These are phyloP conservation scores for Daedaleopsis sinensis DNA, from an alignment of 768 basidiomycete genomes.

Conservation along the genomic window DNA sequence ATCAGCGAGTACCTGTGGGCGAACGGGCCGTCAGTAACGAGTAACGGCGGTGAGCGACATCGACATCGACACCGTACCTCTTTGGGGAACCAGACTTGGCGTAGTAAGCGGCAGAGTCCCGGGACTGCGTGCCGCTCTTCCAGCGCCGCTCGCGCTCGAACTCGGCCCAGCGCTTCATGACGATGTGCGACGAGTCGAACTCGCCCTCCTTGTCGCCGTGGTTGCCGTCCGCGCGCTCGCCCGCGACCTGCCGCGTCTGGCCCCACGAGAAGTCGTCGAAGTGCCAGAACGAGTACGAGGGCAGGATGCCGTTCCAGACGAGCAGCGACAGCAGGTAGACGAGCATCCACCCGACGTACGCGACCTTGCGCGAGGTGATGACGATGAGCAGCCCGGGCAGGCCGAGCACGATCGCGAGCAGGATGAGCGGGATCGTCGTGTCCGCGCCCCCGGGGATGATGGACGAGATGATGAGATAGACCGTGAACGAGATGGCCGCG, in stretches of 20 bases:
- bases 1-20: conserved; percentile 75
- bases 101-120: conserved; percentile 76
- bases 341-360: conserved; percentile 97
- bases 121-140: conserved; percentile 84
- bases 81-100: conserved; percentile 46
- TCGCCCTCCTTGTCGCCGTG: conserved; percentile 96
- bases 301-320: conserved; percentile 96
- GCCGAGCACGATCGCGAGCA: conserved; percentile 94
- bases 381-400: conserved; percentile 95
- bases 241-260: conserved; percentile 82
- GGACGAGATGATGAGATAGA: conserved; percentile 89
- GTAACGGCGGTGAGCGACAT: too few species aligned
- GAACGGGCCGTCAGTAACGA: conserved; percentile 29
- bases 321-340: conserved; percentile 91
- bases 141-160: conserved; percentile 95
- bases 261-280: conserved; percentile 99
- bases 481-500: conserved; percentile 95
- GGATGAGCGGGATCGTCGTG: conserved; percentile 87
- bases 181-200: conserved; percentile 95
- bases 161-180: conserved; percentile 99
- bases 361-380: conserved; percentile 91
- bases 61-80: too few species aligned
- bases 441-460: conserved; percentile 80
- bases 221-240: conserved; percentile 60
- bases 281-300: conserved; percentile 98